Base-by-base conservation (phyloP, 495 filamentous ascomycete genomes). In the Daldinia childiae region DNA sequence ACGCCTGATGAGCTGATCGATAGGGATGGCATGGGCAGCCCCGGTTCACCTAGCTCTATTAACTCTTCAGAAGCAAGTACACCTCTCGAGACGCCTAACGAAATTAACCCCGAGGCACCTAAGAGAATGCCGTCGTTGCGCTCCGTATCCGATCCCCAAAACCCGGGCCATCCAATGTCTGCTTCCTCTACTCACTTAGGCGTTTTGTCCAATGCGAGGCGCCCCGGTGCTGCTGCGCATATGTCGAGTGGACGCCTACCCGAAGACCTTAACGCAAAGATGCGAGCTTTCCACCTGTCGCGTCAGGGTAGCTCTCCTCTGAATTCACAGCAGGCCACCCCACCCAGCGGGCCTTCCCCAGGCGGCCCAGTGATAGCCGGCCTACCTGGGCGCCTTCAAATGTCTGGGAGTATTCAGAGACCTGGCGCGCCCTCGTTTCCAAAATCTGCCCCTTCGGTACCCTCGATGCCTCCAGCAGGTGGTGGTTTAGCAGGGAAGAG, bases 161-260 rank as follows among this genome's bases (percentile, higher is more conserved):
- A 79, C 26, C 63, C 77, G 1, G 78, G 79, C 6, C 82, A 82
- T 48, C 69, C 65, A 34, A 92, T 95, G 85, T 91, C 85, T 60
- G 79, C 91, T 2, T 92, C 90, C 19, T 95, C 94, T 19, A 93
- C 90, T 57, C 92, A 91, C 59, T 79, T 96, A 30, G 94, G 91
- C n/a, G 87, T 90, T 39, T 77, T 97, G 71, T 94, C 91, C 76
- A 93, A 90, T 57, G 93, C 92, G 24, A 88, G 93, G 62, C 85
- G 89, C 72, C 87, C 89, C 39, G 79, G 83, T n/a, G 80, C 83
- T 11, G 73, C 82, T 9, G 9, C 43, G 6, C 86, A 87, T 9
- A 83, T 90, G 74, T 87, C 88, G 41, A 85, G 83, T 55, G 82
- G 85, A 50, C 76, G 82, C 30, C 80, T 95, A 21, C 91, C 92